Base-by-base conservation (phyloP, 2,329 filamentous ascomycete genomes). In the Ilyonectria destructans region DNA sequence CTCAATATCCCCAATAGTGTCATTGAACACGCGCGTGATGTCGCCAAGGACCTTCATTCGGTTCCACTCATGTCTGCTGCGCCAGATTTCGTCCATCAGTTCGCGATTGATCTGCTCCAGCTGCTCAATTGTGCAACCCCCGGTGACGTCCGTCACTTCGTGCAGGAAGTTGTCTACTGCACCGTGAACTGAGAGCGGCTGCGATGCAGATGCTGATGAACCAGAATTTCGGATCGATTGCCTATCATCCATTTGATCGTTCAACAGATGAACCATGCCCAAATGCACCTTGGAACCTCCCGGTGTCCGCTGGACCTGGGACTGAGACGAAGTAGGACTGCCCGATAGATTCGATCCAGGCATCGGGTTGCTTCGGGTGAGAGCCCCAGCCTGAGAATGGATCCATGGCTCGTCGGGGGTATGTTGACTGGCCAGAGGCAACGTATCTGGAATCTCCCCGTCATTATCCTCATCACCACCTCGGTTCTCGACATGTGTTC, bases 1-100 rank as follows among this genome's bases (percentile, higher is more conserved):
- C 76, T 90, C 88, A 67, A 95, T 93, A 77, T 95, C 93, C 26
- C 81, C 77, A 66, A 94, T 90, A 13, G 90, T 90, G 33, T 91
- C 89, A 74, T 97, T 95, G 80, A 97, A 97, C 5, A 93, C 89
- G 17, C 87, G 85, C 48, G 85, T 85, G 43, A 97, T 87, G 43
- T 86, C 83, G 52, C 83, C 83, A 15, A 91, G 86, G 15, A 97
- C 95, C 74, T 87, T 86, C 75, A 90, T 91, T 49, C 96, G 90
- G 81, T 99, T 96, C 89, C 93, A 96, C 76, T 97, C 91, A 55
- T 90, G 87, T 57, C 95, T 88, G 68, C 88, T 88, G 68, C 87
- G 87, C 96, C 96, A 99, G 51, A 98, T 88, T 70, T 91, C 90
- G 68, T 96, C 93, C 96, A 98, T 98, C 70, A 98, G 85, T 72